A percentile compares a stretch with the other conserved stretches of the same genome.
phyloP scores from a whole-genome alignment of 257 asterid genomes.

The Fraxinus excelsior region DNA sequence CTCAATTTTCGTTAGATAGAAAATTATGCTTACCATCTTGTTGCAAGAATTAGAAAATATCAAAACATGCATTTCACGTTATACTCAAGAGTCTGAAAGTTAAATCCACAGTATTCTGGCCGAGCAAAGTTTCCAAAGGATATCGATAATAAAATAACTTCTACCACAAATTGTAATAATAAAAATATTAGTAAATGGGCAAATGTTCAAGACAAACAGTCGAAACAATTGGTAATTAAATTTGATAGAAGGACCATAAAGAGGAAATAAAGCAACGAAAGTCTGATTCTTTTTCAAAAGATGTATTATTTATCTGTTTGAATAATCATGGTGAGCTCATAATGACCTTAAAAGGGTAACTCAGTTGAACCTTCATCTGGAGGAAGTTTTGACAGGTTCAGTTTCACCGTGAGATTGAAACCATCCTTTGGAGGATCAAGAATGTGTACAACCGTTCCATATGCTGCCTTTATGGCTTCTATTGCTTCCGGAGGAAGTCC shows the following conservation, averaged over 20 bases:
- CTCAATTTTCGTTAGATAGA: background rate
- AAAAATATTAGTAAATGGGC: background rate
- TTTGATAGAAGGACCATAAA: slow-evolving; percentile 6
- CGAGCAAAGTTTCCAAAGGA: background rate
- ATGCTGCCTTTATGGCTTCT: slow-evolving; percentile 89
- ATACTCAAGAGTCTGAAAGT: no score
- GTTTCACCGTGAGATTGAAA: slow-evolving; percentile 86
- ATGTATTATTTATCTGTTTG: slow-evolving; percentile 29
- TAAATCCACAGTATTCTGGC: no score
- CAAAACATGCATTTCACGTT: background rate
- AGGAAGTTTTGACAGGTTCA: slow-evolving; percentile 91
- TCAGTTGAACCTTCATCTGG: slow-evolving; percentile 89
- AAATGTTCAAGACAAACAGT: background rate
- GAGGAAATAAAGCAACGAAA: slow-evolving; percentile 6
- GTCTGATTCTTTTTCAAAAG: slow-evolving; percentile 15
- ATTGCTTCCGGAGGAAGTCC: slow-evolving; percentile 94
- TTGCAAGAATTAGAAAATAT: background rate
- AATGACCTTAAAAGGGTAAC: slow-evolving; percentile 61
- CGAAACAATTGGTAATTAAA: background rate
- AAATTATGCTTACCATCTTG: background rate
- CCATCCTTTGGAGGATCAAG: slow-evolving; percentile 99
- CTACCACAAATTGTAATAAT: background rate
- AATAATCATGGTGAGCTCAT: slow-evolving; percentile 47
- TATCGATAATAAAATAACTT: background rate
- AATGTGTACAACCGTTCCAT: slow-evolving; percentile 79